These are phyloP conservation scores for Malus hybrid DNA, from an alignment of 331 rosid genomes.

Conservation along the genomic window DNA sequence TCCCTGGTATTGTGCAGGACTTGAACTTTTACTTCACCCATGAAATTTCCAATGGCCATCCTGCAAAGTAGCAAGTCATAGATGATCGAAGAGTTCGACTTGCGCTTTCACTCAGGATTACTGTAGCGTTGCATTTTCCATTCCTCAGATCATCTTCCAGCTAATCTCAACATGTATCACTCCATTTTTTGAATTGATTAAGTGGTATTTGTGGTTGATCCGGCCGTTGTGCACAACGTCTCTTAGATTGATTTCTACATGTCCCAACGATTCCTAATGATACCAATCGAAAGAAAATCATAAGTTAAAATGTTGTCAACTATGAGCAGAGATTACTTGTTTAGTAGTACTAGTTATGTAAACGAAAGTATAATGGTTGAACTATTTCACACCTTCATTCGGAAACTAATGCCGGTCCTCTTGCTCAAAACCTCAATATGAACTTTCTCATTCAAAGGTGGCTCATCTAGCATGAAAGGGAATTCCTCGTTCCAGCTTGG, in stretches of 20 bases:
- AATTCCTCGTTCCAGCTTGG: conserved; percentile 83
- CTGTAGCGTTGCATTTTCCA: not conserved
- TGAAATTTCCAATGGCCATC: not conserved
- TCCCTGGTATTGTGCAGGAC: not conserved
- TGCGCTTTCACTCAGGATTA: not conserved
- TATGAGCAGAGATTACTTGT: not conserved
- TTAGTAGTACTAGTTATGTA: not conserved
- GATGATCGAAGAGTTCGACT: no score
- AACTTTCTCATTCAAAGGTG: conserved; percentile 67
- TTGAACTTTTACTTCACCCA: not conserved
- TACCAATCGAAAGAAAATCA: not conserved
- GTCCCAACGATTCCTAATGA: conserved; percentile 62
- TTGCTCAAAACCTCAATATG: conserved; percentile 61
- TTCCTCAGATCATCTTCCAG: conserved; percentile 44
- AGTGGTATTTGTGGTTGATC: conserved; percentile 64
- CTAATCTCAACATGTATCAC: conserved; percentile 57
- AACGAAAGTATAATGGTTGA: not conserved
- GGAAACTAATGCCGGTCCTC: conserved; percentile 41
- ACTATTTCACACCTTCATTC: not conserved
- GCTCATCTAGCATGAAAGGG: conserved; percentile 77
- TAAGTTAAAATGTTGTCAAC: not conserved
- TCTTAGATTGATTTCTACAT: conserved; percentile 61
- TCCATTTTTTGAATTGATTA: conserved; percentile 78
- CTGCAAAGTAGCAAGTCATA: no score
- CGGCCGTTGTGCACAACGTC: conserved; percentile 85